Evolutionary conservation across 352 stramenopile species (phyloP).

Genomic region (Phytophthora cryptogea): DNA sequence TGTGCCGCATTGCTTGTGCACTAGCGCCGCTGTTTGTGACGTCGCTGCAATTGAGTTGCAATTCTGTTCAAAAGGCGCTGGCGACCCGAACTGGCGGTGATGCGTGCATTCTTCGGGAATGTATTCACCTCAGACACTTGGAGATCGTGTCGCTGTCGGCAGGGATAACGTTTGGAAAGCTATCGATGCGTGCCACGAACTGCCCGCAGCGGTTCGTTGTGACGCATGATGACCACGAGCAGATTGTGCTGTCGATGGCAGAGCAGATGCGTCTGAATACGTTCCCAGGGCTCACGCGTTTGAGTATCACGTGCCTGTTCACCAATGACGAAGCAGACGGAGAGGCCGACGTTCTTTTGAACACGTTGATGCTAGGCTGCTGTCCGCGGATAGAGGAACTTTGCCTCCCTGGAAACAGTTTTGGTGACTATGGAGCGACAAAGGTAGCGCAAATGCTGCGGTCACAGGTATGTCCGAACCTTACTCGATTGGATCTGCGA

Average conservation of each 20-base stretch:
- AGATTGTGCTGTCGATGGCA: constrained; percentile 79
- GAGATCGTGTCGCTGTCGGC: constrained; percentile 83
- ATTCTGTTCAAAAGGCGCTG: constrained; percentile 66
- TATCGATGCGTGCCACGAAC: constrained; percentile 85
- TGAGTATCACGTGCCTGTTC: constrained; percentile 83
- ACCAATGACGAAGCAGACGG: constrained; percentile 88
- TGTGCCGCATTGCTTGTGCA: constrained; percentile 50
- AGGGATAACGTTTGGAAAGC: constrained; percentile 81
- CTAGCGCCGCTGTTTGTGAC: constrained; percentile 67
- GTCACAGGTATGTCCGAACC: constrained; percentile 74
- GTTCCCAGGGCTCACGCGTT: constrained; percentile 57
- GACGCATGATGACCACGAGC: constrained; percentile 86
- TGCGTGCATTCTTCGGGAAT: constrained; percentile 60
- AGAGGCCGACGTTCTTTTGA: constrained; percentile 80
- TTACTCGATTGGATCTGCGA: constrained; percentile 78
- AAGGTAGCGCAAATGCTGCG: constrained; percentile 86
- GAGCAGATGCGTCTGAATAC: constrained; percentile 64
- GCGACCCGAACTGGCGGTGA: constrained; percentile 33
- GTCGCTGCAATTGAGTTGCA: constrained; percentile 82
- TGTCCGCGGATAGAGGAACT: constrained; percentile 81
- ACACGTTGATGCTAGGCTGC: constrained; percentile 78
- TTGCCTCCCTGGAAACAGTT: constrained; percentile 82
- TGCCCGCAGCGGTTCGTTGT: constrained; percentile 87
- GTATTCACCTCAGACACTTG: constrained; percentile 65
- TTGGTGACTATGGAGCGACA: constrained; percentile 81